Conservation (phyloP, 257 asterid genomes). For the Penstemon davidsonii region DNA sequence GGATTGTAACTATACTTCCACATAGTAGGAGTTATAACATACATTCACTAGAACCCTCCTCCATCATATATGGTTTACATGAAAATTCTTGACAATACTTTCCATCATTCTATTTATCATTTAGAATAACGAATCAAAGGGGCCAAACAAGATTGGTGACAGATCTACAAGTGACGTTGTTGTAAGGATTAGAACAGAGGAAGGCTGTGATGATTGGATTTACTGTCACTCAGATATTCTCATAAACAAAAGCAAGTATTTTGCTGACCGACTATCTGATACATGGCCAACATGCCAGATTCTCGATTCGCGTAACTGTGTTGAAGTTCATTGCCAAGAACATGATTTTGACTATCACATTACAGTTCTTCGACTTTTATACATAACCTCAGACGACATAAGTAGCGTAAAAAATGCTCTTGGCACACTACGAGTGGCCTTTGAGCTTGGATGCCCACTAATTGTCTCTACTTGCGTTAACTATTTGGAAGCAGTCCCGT, state of each 20-base stretch:
- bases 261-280: conserved; percentile 78
- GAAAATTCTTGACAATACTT: background rate
- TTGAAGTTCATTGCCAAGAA: conserved; percentile 80
- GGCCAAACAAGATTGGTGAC: conserved; percentile 60
- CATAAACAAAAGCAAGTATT: conserved; percentile 60
- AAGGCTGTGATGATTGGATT: conserved; percentile 83
- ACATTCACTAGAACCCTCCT: background rate
- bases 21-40: background rate
- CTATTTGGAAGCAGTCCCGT: conserved; percentile 89
- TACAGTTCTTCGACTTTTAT: conserved; percentile 62
- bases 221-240: conserved; percentile 73
- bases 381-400: conserved; percentile 45
- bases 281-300: conserved; percentile 84
- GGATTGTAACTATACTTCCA: background rate
- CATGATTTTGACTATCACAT: conserved; percentile 63
- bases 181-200: conserved; percentile 75
- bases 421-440: conserved; percentile 64
- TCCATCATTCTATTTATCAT: conserved; percentile 17
- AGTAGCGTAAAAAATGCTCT: conserved; percentile 71
- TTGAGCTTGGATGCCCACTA: conserved; percentile 69
- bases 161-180: conserved; percentile 78
- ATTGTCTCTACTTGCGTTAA: conserved; percentile 62
- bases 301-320: conserved; percentile 85
- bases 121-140: conserved; percentile 45
- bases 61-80: background rate